Base-by-base conservation (phyloP, 495 filamentous ascomycete species). In the Lasiosphaeria miniovina region DNA sequence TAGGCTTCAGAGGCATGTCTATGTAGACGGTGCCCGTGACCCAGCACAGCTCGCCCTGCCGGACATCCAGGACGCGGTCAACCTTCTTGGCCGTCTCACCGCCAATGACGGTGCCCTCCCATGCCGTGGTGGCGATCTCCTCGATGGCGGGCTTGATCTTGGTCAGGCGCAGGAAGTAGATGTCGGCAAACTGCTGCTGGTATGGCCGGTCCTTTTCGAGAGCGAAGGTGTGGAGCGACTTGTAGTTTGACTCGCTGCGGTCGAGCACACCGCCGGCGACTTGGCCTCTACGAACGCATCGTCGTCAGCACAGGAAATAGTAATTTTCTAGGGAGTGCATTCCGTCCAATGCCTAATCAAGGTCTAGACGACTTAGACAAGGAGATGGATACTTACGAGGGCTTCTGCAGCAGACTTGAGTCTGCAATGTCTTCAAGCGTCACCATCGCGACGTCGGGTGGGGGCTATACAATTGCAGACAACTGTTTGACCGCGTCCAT, bases 1-100 rank as follows among this genome's bases (percentile, higher is more conserved):
- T 97, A 0, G 95, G 95, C 72, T 99, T 99, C 65, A 97, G 70
- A 14, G 90, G 87, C 91, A 98, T 90, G 60, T 97, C 93, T 88
- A 97, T 95, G 61, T 94, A 99, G 35, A 96, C 84, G 0, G 95
- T 99, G 8, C 95, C 95, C 0, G 84, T 80, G 50, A 99, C 88
- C 93, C 93, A 99, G 74, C 95, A 97, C 33, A 98, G 76, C 74
- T 97, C 86, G 54, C 94, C 94, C 72, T 97, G 95, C 66, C 94
- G 84, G 12, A 99, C 95, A 77, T 97, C 93, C 9, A 99, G 81
- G 40, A 97, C 95, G 62, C 93, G 77, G 17, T 97, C 88, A 5
- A 92, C 91, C 55, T 80, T 83, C 54, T 77, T 80, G 11, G 90
- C 90, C 56, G 72, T 78, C 70, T 97, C 93, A 40, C 85, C 88